Evolutionary conservation across 306 rosid genomes (phyloP).

Genomic region (Begonia fuchsioides): DNA sequence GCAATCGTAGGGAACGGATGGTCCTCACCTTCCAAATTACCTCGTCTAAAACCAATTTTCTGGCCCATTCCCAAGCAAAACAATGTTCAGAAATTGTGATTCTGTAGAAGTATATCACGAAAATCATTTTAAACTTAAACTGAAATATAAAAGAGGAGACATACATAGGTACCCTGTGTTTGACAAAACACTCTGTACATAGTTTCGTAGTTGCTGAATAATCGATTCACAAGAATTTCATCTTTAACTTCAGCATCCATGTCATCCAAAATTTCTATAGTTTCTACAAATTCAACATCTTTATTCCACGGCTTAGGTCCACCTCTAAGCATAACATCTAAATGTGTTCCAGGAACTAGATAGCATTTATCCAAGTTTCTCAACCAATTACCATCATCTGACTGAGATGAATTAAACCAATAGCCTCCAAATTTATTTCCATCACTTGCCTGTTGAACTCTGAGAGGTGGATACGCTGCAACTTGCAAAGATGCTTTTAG

Average conservation of each 20-base stretch:
- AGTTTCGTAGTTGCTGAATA: slow-evolving; percentile 38
- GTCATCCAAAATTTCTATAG: slow-evolving; percentile 28
- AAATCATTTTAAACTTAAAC: slow-evolving; percentile 5
- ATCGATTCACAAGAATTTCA: slow-evolving; percentile 40
- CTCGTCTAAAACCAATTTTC: slow-evolving; percentile 62
- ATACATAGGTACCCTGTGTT: slow-evolving; percentile 61
- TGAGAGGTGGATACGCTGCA: slow-evolving; percentile 66
- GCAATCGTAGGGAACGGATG: slow-evolving; percentile 70
- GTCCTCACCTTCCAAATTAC: slow-evolving; percentile 80
- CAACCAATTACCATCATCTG: slow-evolving; percentile 32
- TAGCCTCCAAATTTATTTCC: slow-evolving; percentile 89
- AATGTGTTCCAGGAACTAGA: slow-evolving; percentile 72
- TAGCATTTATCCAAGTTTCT: slow-evolving; percentile 38
- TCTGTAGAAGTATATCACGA: slow-evolving; percentile 4
- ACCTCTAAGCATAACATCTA: slow-evolving; percentile 54
- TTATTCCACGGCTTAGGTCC: slow-evolving; percentile 78
- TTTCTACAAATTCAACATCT: slow-evolving; percentile 34
- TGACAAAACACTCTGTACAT: slow-evolving; percentile 56
- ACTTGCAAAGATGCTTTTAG: slow-evolving; percentile 55
- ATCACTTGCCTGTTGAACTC: slow-evolving; percentile 50
- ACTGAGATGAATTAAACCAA: slow-evolving; percentile 51
- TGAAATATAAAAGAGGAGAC: slow-evolving; percentile 17
- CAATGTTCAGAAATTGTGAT: slow-evolving; percentile 5
- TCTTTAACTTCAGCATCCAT: slow-evolving; percentile 21
- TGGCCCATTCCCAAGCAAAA: slow-evolving; percentile 29